phyloP scores from a whole-genome alignment of 2,329 filamentous ascomycete genomes.

The Monilinia vaccinii-corymbosi region DNA sequence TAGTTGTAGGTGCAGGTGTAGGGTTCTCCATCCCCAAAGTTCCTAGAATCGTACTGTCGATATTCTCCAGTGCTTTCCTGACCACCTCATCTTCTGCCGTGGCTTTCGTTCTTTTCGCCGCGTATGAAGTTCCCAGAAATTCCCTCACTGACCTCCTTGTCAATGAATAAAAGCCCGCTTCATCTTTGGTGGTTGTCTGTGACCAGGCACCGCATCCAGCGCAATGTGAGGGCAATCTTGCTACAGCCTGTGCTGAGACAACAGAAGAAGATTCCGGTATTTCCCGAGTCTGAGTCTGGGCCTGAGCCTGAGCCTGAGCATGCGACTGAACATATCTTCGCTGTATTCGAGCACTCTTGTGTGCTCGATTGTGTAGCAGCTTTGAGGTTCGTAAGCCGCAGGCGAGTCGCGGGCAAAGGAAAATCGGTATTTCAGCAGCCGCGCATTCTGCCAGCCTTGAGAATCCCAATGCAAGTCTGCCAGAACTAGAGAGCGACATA shows the following conservation, averaged over 20 bases:
- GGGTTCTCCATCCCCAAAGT: slow-evolving; percentile 12
- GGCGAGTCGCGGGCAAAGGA: slow-evolving; percentile 37
- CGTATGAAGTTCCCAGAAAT: slow-evolving; percentile 33
- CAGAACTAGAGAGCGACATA: slow-evolving; percentile 8
- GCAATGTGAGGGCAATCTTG: slow-evolving; percentile 46
- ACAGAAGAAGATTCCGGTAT: background rate
- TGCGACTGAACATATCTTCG: slow-evolving; percentile 9
- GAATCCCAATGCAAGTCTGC: slow-evolving; percentile 9
- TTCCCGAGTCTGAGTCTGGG: background rate
- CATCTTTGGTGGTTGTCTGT: slow-evolving; percentile 42
- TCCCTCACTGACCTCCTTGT: slow-evolving; percentile 41
- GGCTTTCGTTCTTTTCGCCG: background rate
- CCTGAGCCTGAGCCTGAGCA: background rate
- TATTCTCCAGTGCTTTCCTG: slow-evolving; percentile 26
- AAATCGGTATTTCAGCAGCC: slow-evolving; percentile 36
- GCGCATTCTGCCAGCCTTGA: slow-evolving; percentile 14
- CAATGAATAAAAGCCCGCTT: slow-evolving; percentile 49
- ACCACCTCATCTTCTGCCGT: slow-evolving; percentile 39
- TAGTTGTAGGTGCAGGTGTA: slow-evolving; percentile 3
- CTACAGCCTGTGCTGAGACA: background rate
- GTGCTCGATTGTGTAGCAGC: background rate
- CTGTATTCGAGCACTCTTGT: background rate
- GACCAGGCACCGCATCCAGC: slow-evolving; percentile 56
- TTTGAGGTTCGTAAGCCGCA: background rate
- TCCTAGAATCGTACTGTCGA: slow-evolving; percentile 8